These are phyloP conservation scores for Pelargonium nanum DNA, from an alignment of 345 rosid genomes.

Conservation along the genomic window DNA sequence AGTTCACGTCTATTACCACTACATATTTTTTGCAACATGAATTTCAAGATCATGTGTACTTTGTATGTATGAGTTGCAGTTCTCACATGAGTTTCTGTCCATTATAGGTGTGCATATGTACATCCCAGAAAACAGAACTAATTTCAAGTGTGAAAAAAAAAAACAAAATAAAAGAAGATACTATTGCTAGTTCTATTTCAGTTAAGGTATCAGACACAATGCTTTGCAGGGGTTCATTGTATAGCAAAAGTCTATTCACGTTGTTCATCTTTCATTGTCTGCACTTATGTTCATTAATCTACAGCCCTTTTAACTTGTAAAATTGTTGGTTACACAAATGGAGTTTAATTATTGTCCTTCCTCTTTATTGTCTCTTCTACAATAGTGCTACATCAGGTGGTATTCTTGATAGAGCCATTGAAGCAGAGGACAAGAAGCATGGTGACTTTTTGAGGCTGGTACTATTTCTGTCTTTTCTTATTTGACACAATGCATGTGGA, in stretches of 20 bases:
- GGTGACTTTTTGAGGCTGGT: conserved; percentile 97
- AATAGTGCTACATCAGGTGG: conserved; percentile 87
- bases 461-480: conserved; percentile 11
- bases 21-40: too few relatives aligned
- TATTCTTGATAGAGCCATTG: conserved; percentile 87
- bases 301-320: conserved; percentile 2
- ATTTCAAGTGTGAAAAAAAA: too few relatives aligned
- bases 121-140: too few relatives aligned
- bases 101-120: too few relatives aligned
- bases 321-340: neutral
- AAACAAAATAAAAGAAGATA: too few relatives aligned
- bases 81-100: too few relatives aligned
- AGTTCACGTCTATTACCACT: too few relatives aligned
- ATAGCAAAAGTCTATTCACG: neutral
- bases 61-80: too few relatives aligned
- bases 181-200: too few relatives aligned
- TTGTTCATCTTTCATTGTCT: conserved; percentile 1
- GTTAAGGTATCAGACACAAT: too few relatives aligned
- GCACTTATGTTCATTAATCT: neutral
- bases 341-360: conserved; percentile 8
- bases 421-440: conserved; percentile 88
- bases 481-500: neutral
- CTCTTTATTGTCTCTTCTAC: conserved; percentile 8
- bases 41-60: too few relatives aligned
- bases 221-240: too few relatives aligned